Evolutionary conservation across 2,329 filamentous ascomycete genomes (phyloP).

Genomic region (Aspergillus ibericus): DNA sequence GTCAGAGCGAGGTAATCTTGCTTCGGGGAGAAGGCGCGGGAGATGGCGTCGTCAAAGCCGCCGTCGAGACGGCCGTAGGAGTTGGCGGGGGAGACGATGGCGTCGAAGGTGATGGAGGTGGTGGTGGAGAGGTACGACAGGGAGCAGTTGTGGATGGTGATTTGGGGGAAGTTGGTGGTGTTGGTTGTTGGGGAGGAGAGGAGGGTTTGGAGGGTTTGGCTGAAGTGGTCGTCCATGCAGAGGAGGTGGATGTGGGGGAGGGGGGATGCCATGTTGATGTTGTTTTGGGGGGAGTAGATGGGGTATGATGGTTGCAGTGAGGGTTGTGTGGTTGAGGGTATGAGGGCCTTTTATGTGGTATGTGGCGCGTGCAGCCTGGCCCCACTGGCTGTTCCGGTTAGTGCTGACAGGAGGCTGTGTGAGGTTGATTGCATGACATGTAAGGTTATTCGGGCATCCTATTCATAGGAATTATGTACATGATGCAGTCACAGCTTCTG

Average conservation of each 20-base stretch:
- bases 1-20: conserved; percentile 52
- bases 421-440: neutral
- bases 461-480: neutral
- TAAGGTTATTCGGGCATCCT: neutral
- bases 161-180: conserved; percentile 27
- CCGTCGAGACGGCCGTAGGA: conserved; percentile 57
- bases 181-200: conserved; percentile 32
- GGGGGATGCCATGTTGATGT: neutral
- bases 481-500: neutral
- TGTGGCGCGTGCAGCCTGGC: too few relatives aligned
- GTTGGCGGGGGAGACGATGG: conserved; percentile 57
- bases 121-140: conserved; percentile 40
- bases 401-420: too few relatives aligned
- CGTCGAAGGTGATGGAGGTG: conserved; percentile 42
- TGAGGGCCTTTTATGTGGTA: too few relatives aligned
- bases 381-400: too few relatives aligned
- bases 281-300: too few relatives aligned
- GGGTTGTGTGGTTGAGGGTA: too few relatives aligned
- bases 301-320: too few relatives aligned
- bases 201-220: conserved; percentile 40
- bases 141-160: conserved; percentile 34
- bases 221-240: conserved; percentile 42
- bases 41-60: conserved; percentile 57
- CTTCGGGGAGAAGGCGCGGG: conserved; percentile 46
- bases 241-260: conserved; percentile 47